Base-by-base conservation (phyloP, 148 eudicot species). In the Spergularia bocconei region DNA sequence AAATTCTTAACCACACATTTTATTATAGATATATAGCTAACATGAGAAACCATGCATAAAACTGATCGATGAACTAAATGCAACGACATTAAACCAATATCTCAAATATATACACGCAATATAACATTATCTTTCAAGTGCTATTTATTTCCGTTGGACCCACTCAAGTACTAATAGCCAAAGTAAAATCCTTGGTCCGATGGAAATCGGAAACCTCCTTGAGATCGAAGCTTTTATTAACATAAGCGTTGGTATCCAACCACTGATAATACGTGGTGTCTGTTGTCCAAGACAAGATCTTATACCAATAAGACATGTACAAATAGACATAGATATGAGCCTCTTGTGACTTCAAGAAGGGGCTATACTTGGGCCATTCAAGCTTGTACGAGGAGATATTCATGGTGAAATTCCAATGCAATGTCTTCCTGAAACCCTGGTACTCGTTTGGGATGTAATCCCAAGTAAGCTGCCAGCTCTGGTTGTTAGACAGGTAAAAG, bases 271-370 rank as follows among this genome's bases (percentile, higher is more conserved):
- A 62, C 16, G 7, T 25, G 13, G 13, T 62, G 6, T 62, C 7
- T 0, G 65, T 1, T 0, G 41, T 62, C 65, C 65, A 62, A 62
- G 25, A 25, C 41, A 62, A 62, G 7, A 62, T 62, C 17, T 25
- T 62, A 21, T 62, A 29, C 0, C 1, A 0, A 62, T 62, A 62
- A 23, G 65, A 13, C 38, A 62, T 36, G 29, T 25, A 29, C 0
- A 62, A 36, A 15, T n/a, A 62, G n/a, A 29, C 65, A 62, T 62
- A 62, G 25, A 62, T 62, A 62, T 62, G 65, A 21, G 39, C 25
- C 21, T 29, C 15, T 8, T 62, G 11, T 5, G 25, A 25, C 17
- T 62, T 62, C 39, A 25, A 62, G 9, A 44, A 44, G 7, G 48
- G 48, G 48, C 48, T 44, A 44, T 44, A 29, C 13, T 0, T 11